Evolutionary conservation across 192 early-diverging fungal genomes (phyloP), one percentile per base, ranked within the genome.

Genomic region (Coemansia sp.): DNA sequence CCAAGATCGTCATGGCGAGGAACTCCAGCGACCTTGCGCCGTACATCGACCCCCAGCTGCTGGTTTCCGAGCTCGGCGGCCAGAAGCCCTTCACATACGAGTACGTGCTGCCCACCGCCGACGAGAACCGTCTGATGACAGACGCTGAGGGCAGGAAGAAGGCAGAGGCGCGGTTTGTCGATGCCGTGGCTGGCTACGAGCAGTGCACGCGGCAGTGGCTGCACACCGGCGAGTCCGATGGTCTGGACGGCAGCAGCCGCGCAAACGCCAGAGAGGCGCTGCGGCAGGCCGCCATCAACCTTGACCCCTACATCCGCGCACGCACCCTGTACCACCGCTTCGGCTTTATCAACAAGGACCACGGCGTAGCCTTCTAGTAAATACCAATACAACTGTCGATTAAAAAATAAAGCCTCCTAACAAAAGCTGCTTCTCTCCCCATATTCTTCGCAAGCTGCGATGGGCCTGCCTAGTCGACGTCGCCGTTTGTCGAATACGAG

Each of bases 1-100:
- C 82, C 23, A 97, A 97, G 71, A 88, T 97, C 67, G 64, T 82
- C 14, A 92, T 97, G 60, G 84, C 89, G 4, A 83, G 85, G 20
- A 76, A 56, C 25, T 47, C 86, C 10, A 74, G 86, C 3, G 86
- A 90, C 3, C 58, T 93, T 2, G 63, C 72, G 9, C 71, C 86
- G 14, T 87, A 80, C 39, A 89, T 96, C 24, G 83, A 84, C 46
- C 57, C 68, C 16, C 74, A 78, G 6, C 55, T 76, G 22, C 59
- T 96, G 20, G 78, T 86, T 20, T 56, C 62, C 16, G 82, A 75
- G 60, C 72, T 91, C 9, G 87, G 87, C 11, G 93, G 92, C 9
- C 52, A 71, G 20, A 83, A 85, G 47, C 60, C 67, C 29, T 87
- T 81, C 67, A 60, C 58, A 45, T 90, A 88, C 76, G 36, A 74